Base-by-base conservation (phyloP, 2,329 filamentous ascomycete species). In the Claviceps maximensis region DNA sequence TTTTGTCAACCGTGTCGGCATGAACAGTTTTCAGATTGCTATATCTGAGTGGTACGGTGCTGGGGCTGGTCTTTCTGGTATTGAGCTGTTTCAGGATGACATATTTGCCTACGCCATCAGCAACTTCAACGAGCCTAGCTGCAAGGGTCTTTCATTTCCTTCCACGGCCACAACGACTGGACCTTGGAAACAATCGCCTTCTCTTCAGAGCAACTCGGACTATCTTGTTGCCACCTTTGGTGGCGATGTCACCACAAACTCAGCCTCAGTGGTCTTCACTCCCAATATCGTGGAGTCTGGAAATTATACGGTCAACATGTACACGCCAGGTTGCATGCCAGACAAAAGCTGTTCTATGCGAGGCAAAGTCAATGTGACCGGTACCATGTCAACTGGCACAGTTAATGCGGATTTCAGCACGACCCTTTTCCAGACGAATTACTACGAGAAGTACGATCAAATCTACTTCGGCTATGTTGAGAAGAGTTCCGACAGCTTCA, bases 391-490 rank as follows among this genome's bases (percentile, higher is more conserved):
- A 2, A 70, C 73, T 59, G 62, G 74, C 63, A 62, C 69, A 53
- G 63, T 68, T 60, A 59, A 71, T 50, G 65, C 67, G 38, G 73
- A 78, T 5, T 74, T 83, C 54, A 76, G 79, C 29, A 80, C 75
- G 1, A 76, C 79, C 0, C 71, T 96, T 8, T 94, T 79, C 65
- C 93, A 98, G 68, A 95, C 90, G 19, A 98, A 98, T 70, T 79
- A 94, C 65, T 94, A 84, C 66, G 91, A 97, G 73, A 98, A 98
- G 69, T 97, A 95, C 63, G 93, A 98, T 64, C 83, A 87, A 59
- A 83, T 98, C 54, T 95, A 89, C 69, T 86, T 84, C 58, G 93
- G 90, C 47, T 82, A 82, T 58, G 82, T 98, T 52, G 89, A 97
- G 63, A 83, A 83, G 52, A 82, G 79, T 51, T 84, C 80, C 10